Conservation (phyloP, 768 basidiomycete genomes). For the Chalciporus chontae region DNA sequence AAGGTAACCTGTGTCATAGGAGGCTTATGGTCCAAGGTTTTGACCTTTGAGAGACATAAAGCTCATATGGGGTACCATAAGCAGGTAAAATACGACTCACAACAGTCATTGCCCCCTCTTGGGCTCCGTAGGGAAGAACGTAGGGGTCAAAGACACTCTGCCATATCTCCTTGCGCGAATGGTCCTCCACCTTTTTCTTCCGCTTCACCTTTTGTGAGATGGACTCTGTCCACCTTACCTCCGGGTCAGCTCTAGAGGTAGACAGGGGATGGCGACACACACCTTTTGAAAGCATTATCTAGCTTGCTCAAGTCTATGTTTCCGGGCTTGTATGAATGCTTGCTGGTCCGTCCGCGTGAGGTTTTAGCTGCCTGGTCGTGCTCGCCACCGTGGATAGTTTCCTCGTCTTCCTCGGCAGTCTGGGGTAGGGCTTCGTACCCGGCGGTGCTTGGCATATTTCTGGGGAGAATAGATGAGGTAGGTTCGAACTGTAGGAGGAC, state of each 20-base stretch:
- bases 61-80: constrained; percentile 1
- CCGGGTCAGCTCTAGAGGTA: not conserved
- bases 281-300: constrained; percentile 83
- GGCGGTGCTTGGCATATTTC: constrained; percentile 40
- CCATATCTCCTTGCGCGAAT: constrained; percentile 70
- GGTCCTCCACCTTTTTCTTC: constrained; percentile 66
- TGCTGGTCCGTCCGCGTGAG: constrained; percentile 25
- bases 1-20: constrained; percentile 76
- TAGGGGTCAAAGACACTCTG: constrained; percentile 77
- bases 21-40: constrained; percentile 77
- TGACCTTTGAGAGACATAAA: constrained; percentile 41
- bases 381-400: constrained; percentile 34
- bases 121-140: constrained; percentile 32
- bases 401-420: constrained; percentile 37
- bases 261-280: constrained; percentile 3
- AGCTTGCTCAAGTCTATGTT: constrained; percentile 77
- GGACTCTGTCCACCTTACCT: constrained; percentile 73
- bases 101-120: constrained; percentile 20
- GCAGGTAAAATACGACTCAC: constrained; percentile 12
- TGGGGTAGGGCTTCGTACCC: constrained; percentile 49
- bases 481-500: not conserved
- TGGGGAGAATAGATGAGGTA: not conserved
- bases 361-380: constrained; percentile 22
- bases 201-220: constrained; percentile 83
- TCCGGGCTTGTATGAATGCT: constrained; percentile 45